Base-by-base conservation (phyloP, 371 early-diverging fungal genomes). In the Mucor indicus region DNA sequence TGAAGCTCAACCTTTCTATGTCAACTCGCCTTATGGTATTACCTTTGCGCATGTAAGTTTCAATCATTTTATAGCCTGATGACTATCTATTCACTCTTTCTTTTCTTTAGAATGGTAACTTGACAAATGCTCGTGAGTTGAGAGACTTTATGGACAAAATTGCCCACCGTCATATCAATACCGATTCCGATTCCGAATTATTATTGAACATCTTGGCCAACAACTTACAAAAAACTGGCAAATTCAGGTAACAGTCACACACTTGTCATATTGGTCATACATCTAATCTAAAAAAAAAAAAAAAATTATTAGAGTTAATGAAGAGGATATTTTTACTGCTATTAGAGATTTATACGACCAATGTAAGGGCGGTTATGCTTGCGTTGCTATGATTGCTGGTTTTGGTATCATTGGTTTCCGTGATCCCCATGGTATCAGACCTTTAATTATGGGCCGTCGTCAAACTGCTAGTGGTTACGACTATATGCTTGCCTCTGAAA, bases 1-100 rank as follows among this genome's bases (percentile, higher is more conserved):
- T 6, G 97, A 97, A 73, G 96, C 97, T 17, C 97, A 98, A 74
- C 98, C 98, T 22, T 96, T 98, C 67, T 98, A 97, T 67, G 98
- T 98, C 65, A 98, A 98, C 81, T 87, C 90, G 54, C 98, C 98
- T 31, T 98, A 96, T 59, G 98, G 98, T 31, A 83, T 98, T 40
- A 91, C 86, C n/a, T 83, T 96, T 64, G 96, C 93, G 25, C 98
- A 98, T 71, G 91, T 92, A 85, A 65, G 67, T 22, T 10, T 21
- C n/a, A n/a, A n/a, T n/a, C n/a, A n/a, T n/a, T n/a, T 1, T 24
- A 15, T 27, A 37, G 8, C 15, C 21, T 4, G 30, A 11, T 27
- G 24, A 12, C 4, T 19, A 17, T 20, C 8, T 20, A 15, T 23
- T 11, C 12, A 35, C 5, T 23, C 20, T 35, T 32, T 17, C 10